phyloP scores from a whole-genome alignment of 1,139 yeast genomes.

The Zygosaccharomyces sapae region DNA sequence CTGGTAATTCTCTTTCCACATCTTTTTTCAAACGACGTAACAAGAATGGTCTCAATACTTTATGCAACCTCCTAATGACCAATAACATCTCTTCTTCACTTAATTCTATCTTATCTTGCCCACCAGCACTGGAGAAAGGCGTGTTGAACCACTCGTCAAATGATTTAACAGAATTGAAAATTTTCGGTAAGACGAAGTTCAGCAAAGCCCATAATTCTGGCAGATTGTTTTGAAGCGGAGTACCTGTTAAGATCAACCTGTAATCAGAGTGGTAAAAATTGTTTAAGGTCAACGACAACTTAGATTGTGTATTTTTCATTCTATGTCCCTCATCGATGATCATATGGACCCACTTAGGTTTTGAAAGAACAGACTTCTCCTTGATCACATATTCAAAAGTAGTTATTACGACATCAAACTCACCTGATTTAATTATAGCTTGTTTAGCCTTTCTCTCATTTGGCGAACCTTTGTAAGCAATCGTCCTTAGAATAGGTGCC shows the following conservation, averaged over 20 bases:
- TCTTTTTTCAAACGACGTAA: slow-evolving; percentile 93
- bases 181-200: slow-evolving; percentile 73
- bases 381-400: slow-evolving; percentile 77
- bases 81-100: slow-evolving; percentile 92
- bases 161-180: slow-evolving; percentile 79
- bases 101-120: slow-evolving; percentile 72
- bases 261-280: slow-evolving; percentile 68
- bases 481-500: slow-evolving; percentile 70
- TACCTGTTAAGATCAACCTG: slow-evolving; percentile 78
- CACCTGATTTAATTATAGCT: slow-evolving; percentile 56
- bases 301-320: slow-evolving; percentile 79
- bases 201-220: slow-evolving; percentile 83
- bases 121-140: slow-evolving; percentile 78
- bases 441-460: slow-evolving; percentile 63
- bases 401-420: slow-evolving; percentile 71
- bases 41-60: slow-evolving; percentile 90
- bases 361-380: slow-evolving; percentile 63
- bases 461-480: slow-evolving; percentile 74
- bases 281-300: slow-evolving; percentile 65
- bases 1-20: slow-evolving; percentile 94
- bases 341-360: slow-evolving; percentile 78
- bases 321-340: slow-evolving; percentile 88
- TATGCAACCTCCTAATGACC: slow-evolving; percentile 91
- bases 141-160: slow-evolving; percentile 87
- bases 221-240: slow-evolving; percentile 78